Base-by-base conservation (phyloP, 305 asterid genomes). In the Withania somnifera region DNA sequence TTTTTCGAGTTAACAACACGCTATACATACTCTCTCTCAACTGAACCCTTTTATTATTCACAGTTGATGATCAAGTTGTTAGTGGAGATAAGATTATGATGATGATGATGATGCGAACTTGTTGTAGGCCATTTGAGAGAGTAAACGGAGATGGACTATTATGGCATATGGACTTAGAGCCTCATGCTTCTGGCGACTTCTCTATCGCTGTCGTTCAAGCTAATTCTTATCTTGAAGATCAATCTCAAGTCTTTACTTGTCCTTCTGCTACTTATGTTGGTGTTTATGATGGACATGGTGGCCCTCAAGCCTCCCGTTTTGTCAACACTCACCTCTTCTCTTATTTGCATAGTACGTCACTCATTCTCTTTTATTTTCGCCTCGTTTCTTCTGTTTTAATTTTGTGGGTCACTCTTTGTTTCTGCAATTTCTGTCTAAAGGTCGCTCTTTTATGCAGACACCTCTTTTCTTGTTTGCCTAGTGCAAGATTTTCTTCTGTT, bases 151-250 rank as follows among this genome's bases (percentile, higher is more conserved):
- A 96, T 71, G 93, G 89, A 2, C 87, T 94, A 84, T 83, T 94
- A 26, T 96, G 99, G 99, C 92, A 93, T 53, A 82, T 83, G 90
- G 97, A 94, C 75, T 88, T 96, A 90, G 92, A 89, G 86, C 97
- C 95, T 7, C 97, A 93, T 85, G 88, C 94, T 51, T 86, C 95
- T 50, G 98, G 98, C 0, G 99, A 96, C 78, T 96, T 91, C 79
- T 96, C 99, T 7, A 93, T 94, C 3, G 98, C 99, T 0, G 99
- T 94, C 1, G 99, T 91, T 57, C 99, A 96, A 92, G 99, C 99
- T 13, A 96, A 96, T 91, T 89, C 94, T 5, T 86, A 57, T 66
- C 90, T 96, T 0, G 99, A 96, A 89, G 99, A 96, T 84, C 99
- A 96, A 88, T 91, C 97, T 63, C 95, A 93, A 84, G 98, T 96